Evolutionary conservation across 768 basidiomycete species (phyloP).

Genomic region (Paxillus involutus): DNA sequence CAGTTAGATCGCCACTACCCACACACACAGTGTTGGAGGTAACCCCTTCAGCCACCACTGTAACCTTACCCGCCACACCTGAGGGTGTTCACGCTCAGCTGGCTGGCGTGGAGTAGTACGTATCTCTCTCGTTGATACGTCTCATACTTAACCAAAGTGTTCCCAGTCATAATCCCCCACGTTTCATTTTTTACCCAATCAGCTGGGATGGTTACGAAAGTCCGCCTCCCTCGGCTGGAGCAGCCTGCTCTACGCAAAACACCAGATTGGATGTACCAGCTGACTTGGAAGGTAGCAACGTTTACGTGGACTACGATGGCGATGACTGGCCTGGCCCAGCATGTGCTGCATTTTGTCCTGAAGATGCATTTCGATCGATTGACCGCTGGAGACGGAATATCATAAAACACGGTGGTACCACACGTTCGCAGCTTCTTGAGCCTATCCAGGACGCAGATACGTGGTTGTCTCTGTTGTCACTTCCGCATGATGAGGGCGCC

Average conservation of each 20-base stretch:
- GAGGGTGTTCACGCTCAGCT: constrained; percentile 19
- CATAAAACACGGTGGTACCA: constrained; percentile 1
- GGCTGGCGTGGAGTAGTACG: constrained; percentile 14
- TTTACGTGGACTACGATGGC: neutral
- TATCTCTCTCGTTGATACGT: no score
- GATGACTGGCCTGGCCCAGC: constrained; percentile 38
- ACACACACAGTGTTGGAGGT: constrained; percentile 7
- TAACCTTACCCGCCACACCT: constrained; percentile 28
- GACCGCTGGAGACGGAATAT: constrained; percentile 23
- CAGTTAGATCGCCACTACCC: neutral
- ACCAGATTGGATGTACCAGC: neutral
- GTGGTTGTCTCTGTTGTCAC: constrained; percentile 8
- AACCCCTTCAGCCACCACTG: constrained; percentile 22
- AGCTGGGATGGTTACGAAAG: constrained; percentile 23
- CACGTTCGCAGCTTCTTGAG: constrained; percentile 11
- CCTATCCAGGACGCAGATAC: constrained; percentile 15
- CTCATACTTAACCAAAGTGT: neutral
- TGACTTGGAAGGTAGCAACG: neutral
- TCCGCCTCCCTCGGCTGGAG: constrained; percentile 33
- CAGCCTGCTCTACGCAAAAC: constrained; percentile 37
- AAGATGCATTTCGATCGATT: constrained; percentile 22
- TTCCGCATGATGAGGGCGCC: constrained; percentile 1
- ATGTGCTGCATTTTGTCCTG: constrained; percentile 16
- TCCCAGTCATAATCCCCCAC: constrained; percentile 16
- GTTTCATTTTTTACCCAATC: constrained; percentile 27